Percentiles rank a stretch among this genome's conserved stretches.
phyloP scores from a whole-genome alignment of 768 basidiomycete species.

The Tulasnella sp. region DNA sequence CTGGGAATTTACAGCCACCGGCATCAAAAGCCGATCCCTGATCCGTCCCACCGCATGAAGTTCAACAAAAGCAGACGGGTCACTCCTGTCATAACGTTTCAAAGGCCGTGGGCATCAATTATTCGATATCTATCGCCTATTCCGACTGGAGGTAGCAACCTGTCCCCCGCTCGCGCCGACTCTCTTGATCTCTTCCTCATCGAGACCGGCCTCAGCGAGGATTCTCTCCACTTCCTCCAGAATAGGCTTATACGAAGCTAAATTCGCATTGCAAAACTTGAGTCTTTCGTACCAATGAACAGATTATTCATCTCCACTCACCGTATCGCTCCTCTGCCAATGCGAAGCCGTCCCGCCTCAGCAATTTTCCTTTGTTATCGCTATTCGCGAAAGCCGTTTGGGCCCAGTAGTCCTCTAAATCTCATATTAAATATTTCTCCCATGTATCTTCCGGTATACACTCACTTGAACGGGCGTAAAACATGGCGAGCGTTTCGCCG shows the following conservation, averaged over 20 bases:
- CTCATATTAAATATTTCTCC: neutral
- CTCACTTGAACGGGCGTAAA: slow-evolving; percentile 72
- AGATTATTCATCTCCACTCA: slow-evolving; percentile 26
- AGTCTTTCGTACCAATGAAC: neutral
- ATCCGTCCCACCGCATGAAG: neutral
- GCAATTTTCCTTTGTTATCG: slow-evolving; percentile 62
- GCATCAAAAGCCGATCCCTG: neutral
- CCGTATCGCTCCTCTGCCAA: slow-evolving; percentile 65
- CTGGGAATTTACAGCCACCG: neutral
- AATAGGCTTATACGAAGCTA: slow-evolving; percentile 72
- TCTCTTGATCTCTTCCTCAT: slow-evolving; percentile 66
- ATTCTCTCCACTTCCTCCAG: slow-evolving; percentile 76
- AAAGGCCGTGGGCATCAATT: neutral
- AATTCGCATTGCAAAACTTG: neutral
- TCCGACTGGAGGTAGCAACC: neutral
- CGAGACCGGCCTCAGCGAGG: slow-evolving; percentile 68
- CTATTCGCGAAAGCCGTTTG: slow-evolving; percentile 51
- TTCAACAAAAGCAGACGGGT: neutral
- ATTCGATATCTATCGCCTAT: neutral
- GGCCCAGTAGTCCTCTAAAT: slow-evolving; percentile 68
- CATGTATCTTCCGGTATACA: slow-evolving; percentile 11
- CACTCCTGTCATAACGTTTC: neutral
- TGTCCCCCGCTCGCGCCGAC: slow-evolving; percentile 35
- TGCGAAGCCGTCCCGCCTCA: slow-evolving; percentile 66
- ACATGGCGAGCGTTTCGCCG: slow-evolving; percentile 71